Evolutionary conservation across 1,139 yeast genomes (phyloP).

Genomic region (Suhomyces choctaworum): DNA sequence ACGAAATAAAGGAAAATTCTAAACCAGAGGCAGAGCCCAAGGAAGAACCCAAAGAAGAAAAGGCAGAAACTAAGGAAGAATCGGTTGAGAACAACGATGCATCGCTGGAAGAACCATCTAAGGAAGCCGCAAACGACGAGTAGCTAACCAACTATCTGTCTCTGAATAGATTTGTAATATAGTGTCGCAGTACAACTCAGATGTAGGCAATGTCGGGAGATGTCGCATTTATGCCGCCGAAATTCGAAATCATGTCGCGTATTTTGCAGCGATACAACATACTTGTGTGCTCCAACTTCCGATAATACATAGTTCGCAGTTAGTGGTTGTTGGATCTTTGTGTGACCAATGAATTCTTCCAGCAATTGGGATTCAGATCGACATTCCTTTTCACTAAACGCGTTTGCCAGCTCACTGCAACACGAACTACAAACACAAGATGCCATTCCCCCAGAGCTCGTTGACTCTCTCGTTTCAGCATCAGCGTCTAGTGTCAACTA

Average conservation of each 20-base stretch:
- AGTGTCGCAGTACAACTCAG: slow-evolving; percentile 2
- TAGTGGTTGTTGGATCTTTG: not conserved
- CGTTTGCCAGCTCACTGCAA: slow-evolving; percentile 13
- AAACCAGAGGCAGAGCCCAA: slow-evolving; percentile 10
- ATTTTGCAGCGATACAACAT: slow-evolving; percentile 3
- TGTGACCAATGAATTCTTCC: slow-evolving; percentile 25
- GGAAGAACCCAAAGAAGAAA: slow-evolving; percentile 1
- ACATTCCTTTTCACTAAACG: slow-evolving; percentile 9
- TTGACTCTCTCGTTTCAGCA: slow-evolving; percentile 34
- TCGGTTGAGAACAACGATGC: not conserved
- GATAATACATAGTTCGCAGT: not conserved
- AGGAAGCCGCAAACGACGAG: not conserved
- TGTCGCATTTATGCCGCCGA: slow-evolving; percentile 1
- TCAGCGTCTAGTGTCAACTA: slow-evolving; percentile 15
- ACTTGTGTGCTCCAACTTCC: slow-evolving; percentile 1
- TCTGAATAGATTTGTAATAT: slow-evolving; percentile 5
- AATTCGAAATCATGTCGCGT: not conserved
- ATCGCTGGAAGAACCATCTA: not conserved
- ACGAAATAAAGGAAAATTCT: slow-evolving; percentile 9
- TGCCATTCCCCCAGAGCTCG: slow-evolving; percentile 35
- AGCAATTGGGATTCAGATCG: slow-evolving; percentile 27
- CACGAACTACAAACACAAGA: slow-evolving; percentile 39
- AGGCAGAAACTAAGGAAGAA: slow-evolving; percentile 8
- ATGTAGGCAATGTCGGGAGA: too few relatives aligned
- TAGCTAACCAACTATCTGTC: not conserved